Percentiles rank a stretch among this genome's conserved stretches.
Evolutionary conservation across 2,329 filamentous ascomycete species (phyloP).

Genomic region (Mollisiaceae sp.): DNA sequence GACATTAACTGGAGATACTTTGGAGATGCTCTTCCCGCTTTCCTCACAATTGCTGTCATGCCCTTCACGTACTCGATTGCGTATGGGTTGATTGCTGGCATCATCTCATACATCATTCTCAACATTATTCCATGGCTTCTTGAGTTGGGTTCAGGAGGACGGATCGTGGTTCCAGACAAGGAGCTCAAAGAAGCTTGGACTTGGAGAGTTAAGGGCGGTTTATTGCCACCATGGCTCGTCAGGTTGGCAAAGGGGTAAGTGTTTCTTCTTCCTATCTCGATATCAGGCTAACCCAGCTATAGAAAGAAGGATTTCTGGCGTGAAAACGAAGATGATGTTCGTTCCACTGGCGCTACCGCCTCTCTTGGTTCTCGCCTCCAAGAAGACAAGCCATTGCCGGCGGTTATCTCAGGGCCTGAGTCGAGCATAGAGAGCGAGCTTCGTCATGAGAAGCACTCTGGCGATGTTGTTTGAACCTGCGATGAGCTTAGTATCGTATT

Average conservation of each 20-base stretch:
- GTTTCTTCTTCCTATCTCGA: neutral
- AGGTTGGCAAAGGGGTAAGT: slow-evolving; percentile 56
- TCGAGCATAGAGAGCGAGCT: no score
- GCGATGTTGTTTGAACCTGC: no score
- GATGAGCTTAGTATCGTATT: no score
- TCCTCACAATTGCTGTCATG: slow-evolving; percentile 84
- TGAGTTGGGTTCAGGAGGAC: slow-evolving; percentile 68
- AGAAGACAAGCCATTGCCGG: no score
- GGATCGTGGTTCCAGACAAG: slow-evolving; percentile 76
- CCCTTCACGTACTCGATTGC: slow-evolving; percentile 90
- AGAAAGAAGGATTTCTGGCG: slow-evolving; percentile 10
- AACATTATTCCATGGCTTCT: slow-evolving; percentile 74
- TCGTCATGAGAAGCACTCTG: no score
- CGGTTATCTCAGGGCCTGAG: no score
- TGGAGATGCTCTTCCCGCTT: slow-evolving; percentile 83
- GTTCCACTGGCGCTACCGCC: no score
- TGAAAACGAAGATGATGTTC: neutral
- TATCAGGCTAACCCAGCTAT: neutral
- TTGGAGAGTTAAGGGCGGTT: slow-evolving; percentile 75
- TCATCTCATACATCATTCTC: slow-evolving; percentile 76
- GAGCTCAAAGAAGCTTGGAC: slow-evolving; percentile 81
- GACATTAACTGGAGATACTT: slow-evolving; percentile 91
- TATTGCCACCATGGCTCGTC: slow-evolving; percentile 75
- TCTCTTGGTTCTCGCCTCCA: no score
- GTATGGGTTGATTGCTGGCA: slow-evolving; percentile 81